Base-by-base conservation (phyloP, 345 rosid species). In the Linum trigynum region DNA sequence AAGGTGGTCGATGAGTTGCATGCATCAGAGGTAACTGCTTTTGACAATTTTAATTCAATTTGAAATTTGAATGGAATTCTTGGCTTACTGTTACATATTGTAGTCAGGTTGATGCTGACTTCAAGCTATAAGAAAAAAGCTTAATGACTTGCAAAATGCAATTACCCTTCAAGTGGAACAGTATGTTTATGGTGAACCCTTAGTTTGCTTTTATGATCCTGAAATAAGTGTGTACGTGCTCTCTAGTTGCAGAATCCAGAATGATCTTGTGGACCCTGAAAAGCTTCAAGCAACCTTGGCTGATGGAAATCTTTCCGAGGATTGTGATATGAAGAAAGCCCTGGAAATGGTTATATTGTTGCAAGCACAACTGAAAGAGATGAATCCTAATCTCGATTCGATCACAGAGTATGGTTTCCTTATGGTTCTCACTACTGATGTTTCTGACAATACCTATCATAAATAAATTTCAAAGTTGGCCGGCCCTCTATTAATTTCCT, bases 311-410 rank as follows among this genome's bases (percentile, higher is more conserved):
- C 78, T 86, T 57, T 73, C 72, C 1, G 76, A 88, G 68, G 79
- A 80, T 15, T 86, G 86, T 77, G 87, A 81, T 68, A 79, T 94
- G 59, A 79, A 79, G 80, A 82, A 71, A 78, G 86, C 87, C 65
- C 89, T 90, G 43, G 99, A 90, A 82, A 85, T 76, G 85, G 87
- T 82, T 57, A 75, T 85, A 50, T 67, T 90, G 76, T 70, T 94
- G 68, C 97, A 94, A 74, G 90, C 92, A 59, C 96, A 94, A 65
- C 74, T 94, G 67, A 94, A 88, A 77, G 97, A 94, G 77, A 71
- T 94, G 88, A 88, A 83, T 73, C 99, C 99, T 64, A 94, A 94
- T 77, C 96, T 94, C 57, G 97, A 94, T 77, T 94, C 97, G 60
- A 88, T 94, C 8, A 74, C 99, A 40, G 96, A 90, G 99, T 94